These are phyloP conservation scores for Amanita subjunquillea DNA, from an alignment of 768 basidiomycete genomes.

Conservation along the genomic window DNA sequence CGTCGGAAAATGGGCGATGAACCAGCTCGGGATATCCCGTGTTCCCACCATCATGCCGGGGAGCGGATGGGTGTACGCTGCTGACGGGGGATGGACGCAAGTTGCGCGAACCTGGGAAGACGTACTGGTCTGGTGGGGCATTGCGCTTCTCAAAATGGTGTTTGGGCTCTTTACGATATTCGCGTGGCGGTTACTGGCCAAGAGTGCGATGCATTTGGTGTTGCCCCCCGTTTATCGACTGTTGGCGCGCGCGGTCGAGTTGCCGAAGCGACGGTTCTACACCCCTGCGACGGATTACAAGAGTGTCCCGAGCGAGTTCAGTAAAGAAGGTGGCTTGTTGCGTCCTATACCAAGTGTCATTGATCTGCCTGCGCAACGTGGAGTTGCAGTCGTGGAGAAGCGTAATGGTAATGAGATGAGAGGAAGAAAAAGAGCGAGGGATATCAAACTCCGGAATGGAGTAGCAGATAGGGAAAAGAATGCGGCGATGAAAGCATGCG, in stretches of 20 bases:
- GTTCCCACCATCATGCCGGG: constrained; percentile 42
- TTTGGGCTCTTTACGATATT: constrained; percentile 68
- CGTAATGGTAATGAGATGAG: constrained; percentile 17
- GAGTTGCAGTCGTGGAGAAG: constrained; percentile 32
- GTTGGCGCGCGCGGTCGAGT: constrained; percentile 50
- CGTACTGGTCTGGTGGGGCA: constrained; percentile 33
- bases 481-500: constrained; percentile 10
- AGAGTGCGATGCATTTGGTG: constrained; percentile 58
- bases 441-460: constrained; percentile 7
- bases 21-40: constrained; percentile 20
- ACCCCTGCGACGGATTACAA: constrained; percentile 86
- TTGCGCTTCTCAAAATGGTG: constrained; percentile 36
- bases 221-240: constrained; percentile 81
- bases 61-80: constrained; percentile 30
- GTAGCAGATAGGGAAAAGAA: constrained; percentile 15
- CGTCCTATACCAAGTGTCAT: constrained; percentile 80
- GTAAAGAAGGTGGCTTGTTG: constrained; percentile 26
- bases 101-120: constrained; percentile 28
- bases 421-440: constrained; percentile 7
- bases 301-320: constrained; percentile 46
- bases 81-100: constrained; percentile 20
- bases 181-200: constrained; percentile 81
- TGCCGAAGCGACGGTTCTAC: constrained; percentile 84
- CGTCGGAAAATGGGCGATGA: constrained; percentile 57
- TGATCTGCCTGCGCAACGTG: constrained; percentile 49